phyloP scores from a whole-genome alignment of 2,329 filamentous ascomycete species.

The Monosporascus sp. region DNA sequence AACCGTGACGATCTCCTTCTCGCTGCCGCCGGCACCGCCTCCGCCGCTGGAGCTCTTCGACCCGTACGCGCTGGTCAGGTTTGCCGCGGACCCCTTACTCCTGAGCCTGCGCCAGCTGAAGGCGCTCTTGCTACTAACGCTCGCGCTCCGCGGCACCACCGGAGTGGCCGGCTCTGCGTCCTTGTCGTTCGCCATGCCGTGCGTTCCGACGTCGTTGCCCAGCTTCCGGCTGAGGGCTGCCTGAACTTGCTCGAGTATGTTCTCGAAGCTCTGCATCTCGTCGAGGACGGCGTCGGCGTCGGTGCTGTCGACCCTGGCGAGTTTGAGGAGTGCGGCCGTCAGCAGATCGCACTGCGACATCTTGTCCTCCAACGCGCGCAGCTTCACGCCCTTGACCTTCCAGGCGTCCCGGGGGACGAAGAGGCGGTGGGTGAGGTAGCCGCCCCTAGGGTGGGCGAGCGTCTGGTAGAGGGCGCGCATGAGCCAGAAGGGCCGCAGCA shows the following conservation, averaged over 20 bases:
- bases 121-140: constrained; percentile 68
- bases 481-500: constrained; percentile 95
- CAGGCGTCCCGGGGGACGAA: constrained; percentile 92
- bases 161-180: constrained; percentile 25
- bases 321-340: constrained; percentile 79
- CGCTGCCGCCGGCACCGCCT: constrained; percentile 26
- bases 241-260: constrained; percentile 82
- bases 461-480: constrained; percentile 95
- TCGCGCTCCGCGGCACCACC: constrained; percentile 49
- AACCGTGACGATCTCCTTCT: constrained; percentile 39
- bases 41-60: constrained; percentile 35
- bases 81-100: constrained; percentile 76
- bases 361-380: constrained; percentile 90
- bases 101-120: constrained; percentile 88
- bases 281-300: constrained; percentile 90
- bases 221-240: constrained; percentile 71
- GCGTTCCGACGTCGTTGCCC: constrained; percentile 86
- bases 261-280: constrained; percentile 88
- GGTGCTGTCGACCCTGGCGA: constrained; percentile 77
- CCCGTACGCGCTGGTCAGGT: constrained; percentile 47
- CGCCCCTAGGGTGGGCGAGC: constrained; percentile 82
- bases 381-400: constrained; percentile 88
- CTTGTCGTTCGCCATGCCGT: constrained; percentile 49
- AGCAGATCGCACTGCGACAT: constrained; percentile 85
- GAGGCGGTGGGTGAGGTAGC: constrained; percentile 84